Evolutionary conservation across 2,329 filamentous ascomycete genomes (phyloP).

Genomic region (Penicillium janthinellum): DNA sequence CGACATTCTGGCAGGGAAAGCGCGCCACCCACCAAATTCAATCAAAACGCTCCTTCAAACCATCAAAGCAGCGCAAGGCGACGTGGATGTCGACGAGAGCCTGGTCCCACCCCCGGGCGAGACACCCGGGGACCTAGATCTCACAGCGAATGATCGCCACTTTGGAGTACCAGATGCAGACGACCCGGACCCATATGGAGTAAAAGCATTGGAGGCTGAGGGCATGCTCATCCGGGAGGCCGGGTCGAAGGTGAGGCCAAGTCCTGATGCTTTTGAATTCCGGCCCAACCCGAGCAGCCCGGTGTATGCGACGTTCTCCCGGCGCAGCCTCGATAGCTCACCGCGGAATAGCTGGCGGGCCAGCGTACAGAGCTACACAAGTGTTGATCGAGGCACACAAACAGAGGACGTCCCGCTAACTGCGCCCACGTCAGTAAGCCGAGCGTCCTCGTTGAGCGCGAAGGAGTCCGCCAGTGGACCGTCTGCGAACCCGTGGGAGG

Average conservation of each 20-base stretch:
- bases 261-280: constrained; percentile 81
- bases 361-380: constrained; percentile 66
- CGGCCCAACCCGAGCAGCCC: constrained; percentile 76
- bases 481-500: constrained; percentile 26
- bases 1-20: constrained; percentile 65
- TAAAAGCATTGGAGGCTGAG: constrained; percentile 79
- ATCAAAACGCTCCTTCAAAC: constrained; percentile 72
- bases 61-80: constrained; percentile 83
- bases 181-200: constrained; percentile 90
- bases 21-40: constrained; percentile 58
- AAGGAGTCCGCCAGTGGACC: constrained; percentile 25
- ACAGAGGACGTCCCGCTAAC: constrained; percentile 58
- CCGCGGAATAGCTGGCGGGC: constrained; percentile 64
- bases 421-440: constrained; percentile 36
- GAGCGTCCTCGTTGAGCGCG: constrained; percentile 37
- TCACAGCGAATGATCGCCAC: constrained; percentile 42
- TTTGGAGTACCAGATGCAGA: constrained; percentile 79
- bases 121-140: constrained; percentile 73
- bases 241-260: constrained; percentile 72
- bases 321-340: constrained; percentile 71
- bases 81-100: constrained; percentile 69
- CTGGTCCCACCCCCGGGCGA: constrained; percentile 68
- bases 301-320: constrained; percentile 56
- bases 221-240: constrained; percentile 89
- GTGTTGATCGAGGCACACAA: constrained; percentile 65